Conservation (phyloP, 2,329 filamentous ascomycete species). For the Trichoderma sp. region DNA sequence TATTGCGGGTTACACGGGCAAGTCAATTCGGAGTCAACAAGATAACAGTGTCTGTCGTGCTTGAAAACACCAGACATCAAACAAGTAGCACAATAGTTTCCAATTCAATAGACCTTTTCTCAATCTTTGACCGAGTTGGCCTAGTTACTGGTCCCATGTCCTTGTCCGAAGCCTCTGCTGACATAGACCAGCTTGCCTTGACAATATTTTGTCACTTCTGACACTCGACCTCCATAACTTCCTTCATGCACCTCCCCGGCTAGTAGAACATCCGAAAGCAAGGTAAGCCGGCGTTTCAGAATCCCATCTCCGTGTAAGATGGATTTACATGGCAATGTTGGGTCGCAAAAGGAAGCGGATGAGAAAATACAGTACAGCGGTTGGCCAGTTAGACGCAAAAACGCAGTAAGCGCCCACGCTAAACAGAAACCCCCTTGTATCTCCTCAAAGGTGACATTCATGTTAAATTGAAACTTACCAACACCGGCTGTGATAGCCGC, state of each 20-base stretch:
- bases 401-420: constrained; percentile 1
- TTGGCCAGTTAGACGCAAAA: constrained; percentile 9
- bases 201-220: not conserved
- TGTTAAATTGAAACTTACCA: not conserved
- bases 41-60: not conserved
- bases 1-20: not conserved
- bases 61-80: not conserved
- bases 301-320: not conserved
- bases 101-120: not conserved
- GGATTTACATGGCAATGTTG: not conserved
- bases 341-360: not conserved
- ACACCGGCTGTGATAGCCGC: not conserved
- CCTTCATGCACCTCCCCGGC: not conserved
- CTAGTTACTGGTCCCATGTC: not conserved
- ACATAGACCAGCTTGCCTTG: not conserved
- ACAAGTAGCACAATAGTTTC: not conserved
- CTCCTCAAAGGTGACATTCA: too few species aligned
- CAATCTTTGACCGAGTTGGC: not conserved
- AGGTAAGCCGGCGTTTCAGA: not conserved
- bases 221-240: not conserved
- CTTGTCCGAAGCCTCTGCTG: not conserved
- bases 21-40: not conserved
- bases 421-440: not conserved
- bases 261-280: not conserved
- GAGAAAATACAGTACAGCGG: not conserved